Conservation (phyloP, 2,329 filamentous ascomycete species). For the Neophaeococcomyces aloes region DNA sequence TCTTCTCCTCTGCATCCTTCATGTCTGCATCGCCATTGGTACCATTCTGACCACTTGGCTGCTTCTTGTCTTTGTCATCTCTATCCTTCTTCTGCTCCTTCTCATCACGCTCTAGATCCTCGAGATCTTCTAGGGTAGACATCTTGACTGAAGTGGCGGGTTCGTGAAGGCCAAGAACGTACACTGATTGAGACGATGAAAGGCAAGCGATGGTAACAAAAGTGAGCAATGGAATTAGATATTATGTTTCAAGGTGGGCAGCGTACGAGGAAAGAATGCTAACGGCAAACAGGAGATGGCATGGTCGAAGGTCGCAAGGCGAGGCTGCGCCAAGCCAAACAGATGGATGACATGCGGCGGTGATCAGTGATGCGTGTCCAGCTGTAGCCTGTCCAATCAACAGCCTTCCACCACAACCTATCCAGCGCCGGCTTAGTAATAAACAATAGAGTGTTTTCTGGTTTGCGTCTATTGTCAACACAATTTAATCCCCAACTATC, state of each 20-base stretch:
- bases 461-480: too few species aligned
- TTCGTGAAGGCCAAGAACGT: background rate
- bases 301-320: background rate
- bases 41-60: constrained; percentile 27
- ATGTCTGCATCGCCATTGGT: constrained; percentile 71
- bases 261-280: background rate
- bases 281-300: background rate
- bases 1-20: constrained; percentile 62
- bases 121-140: constrained; percentile 87
- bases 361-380: constrained; percentile 12
- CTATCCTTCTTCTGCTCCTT: constrained; percentile 53
- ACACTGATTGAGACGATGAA: background rate
- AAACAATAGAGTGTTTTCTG: too few species aligned
- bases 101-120: constrained; percentile 71
- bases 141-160: constrained; percentile 39
- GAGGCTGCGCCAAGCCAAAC: constrained; percentile 10
- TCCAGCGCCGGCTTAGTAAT: too few species aligned
- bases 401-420: too few species aligned
- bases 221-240: background rate
- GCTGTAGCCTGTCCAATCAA: constrained; percentile 12
- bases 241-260: background rate
- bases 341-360: background rate
- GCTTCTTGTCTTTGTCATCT: constrained; percentile 48
- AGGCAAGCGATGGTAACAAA: background rate
- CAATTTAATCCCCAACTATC: too few species aligned